phyloP scores from a whole-genome alignment of 1,284 basidiomycete species.

The Melampsora americana region DNA sequence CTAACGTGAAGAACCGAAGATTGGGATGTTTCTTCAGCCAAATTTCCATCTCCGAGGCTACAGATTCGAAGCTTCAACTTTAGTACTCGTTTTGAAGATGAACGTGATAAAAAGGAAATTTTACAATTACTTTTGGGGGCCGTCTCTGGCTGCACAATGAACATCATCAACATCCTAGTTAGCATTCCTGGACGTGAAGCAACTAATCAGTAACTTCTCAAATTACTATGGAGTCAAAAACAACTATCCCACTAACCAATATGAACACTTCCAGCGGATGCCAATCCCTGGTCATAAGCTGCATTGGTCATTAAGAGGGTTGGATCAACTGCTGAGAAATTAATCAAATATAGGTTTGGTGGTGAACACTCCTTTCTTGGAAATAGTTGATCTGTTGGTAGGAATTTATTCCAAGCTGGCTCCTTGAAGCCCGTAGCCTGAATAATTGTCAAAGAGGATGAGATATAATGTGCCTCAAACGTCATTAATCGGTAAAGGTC shows the following conservation, averaged over 20 bases:
- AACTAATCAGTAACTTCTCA: not conserved
- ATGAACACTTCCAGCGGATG: not conserved
- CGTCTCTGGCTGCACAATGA: not conserved
- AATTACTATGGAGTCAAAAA: not conserved
- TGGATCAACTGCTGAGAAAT: not conserved
- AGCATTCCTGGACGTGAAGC: not conserved
- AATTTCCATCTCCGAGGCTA: not conserved
- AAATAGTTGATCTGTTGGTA: not conserved
- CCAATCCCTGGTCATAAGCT: not conserved
- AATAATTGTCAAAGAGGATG: not conserved
- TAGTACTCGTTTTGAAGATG: no score
- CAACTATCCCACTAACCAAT: not conserved
- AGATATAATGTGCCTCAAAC: no score
- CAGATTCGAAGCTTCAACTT: not conserved
- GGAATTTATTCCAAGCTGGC: not conserved
- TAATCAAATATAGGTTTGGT: not conserved
- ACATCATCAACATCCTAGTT: slow-evolving; percentile 2
- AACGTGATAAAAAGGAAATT: no score
- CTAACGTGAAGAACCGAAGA: not conserved
- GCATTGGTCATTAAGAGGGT: not conserved
- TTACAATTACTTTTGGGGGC: not conserved
- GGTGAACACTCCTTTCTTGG: not conserved
- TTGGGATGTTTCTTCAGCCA: not conserved
- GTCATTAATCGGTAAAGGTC: not conserved
- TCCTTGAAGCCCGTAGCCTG: not conserved